Evolutionary conservation across 495 filamentous ascomycete species (phyloP).

Genomic region (Aspergillus cristatus): DNA sequence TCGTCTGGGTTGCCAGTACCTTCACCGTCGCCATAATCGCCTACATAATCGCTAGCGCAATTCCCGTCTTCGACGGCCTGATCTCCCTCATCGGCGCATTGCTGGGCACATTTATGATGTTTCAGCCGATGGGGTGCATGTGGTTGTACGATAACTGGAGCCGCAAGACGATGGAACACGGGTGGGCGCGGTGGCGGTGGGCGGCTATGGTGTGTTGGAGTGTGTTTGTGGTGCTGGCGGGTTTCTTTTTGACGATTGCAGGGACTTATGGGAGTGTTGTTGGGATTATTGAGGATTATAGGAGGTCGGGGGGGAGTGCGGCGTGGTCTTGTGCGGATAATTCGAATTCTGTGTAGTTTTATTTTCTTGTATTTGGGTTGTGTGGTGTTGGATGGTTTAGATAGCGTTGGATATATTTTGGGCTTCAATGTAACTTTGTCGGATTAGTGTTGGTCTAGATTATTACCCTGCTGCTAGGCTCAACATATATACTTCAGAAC

Average conservation of each 20-base stretch:
- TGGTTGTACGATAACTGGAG: slow-evolving; percentile 38
- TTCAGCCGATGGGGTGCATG: slow-evolving; percentile 38
- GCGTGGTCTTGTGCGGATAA: slow-evolving; percentile 30
- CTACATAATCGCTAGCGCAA: slow-evolving; percentile 60
- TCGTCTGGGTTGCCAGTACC: slow-evolving; percentile 50
- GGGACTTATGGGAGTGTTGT: slow-evolving; percentile 50
- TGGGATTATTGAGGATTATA: slow-evolving; percentile 43
- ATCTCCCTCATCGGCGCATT: slow-evolving; percentile 52
- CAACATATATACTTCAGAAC: no score
- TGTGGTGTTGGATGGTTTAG: no score
- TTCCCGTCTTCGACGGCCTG: slow-evolving; percentile 59
- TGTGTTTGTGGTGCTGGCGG: slow-evolving; percentile 15
- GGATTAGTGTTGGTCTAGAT: no score
- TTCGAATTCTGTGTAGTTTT: slow-evolving; percentile 15
- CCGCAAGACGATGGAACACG: slow-evolving; percentile 32
- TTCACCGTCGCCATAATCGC: slow-evolving; percentile 47
- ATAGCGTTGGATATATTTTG: no score
- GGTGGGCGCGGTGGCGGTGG: slow-evolving; percentile 16
- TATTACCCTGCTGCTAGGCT: no score
- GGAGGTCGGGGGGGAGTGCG: slow-evolving; percentile 13
- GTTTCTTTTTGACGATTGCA: slow-evolving; percentile 43
- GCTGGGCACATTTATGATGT: slow-evolving; percentile 39
- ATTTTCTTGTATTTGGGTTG: no score
- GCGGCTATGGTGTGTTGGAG: slow-evolving; percentile 21
- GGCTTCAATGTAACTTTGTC: no score